These are phyloP conservation scores for Phytomonas sp. DNA, from an alignment of 208 protist species.

Conservation along the genomic window DNA sequence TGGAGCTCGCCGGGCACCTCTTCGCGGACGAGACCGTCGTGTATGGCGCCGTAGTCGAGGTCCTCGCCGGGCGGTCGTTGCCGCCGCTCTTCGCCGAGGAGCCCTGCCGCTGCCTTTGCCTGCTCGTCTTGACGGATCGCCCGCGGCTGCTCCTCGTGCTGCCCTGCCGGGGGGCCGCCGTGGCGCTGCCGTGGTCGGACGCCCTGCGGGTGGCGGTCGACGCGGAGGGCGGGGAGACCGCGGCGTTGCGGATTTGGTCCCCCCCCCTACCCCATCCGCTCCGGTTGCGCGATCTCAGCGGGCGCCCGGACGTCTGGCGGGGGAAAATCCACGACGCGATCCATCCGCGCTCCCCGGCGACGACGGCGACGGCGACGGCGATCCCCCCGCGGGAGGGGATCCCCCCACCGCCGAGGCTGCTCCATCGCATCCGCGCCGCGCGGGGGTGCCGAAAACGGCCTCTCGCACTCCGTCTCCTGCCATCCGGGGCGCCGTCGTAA, in stretches of 20 bases:
- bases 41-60: constrained; percentile 36
- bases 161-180: constrained; percentile 15
- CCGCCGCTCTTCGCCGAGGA: no score
- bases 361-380: no score
- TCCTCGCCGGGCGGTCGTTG: background rate
- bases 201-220: constrained; percentile 29
- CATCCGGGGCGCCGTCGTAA: no score
- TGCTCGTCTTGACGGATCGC: constrained; percentile 59
- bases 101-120: background rate
- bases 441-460: no score
- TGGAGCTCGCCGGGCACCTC: constrained; percentile 33
- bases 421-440: no score
- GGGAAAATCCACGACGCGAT: no score
- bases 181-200: constrained; percentile 24
- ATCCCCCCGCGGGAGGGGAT: no score
- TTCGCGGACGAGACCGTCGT: constrained; percentile 34
- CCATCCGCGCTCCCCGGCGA: no score
- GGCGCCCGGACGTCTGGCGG: no score
- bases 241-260: constrained; percentile 22
- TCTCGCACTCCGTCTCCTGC: no score
- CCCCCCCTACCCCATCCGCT: constrained; percentile 1
- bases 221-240: no score
- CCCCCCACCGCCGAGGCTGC: no score
- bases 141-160: constrained; percentile 63
- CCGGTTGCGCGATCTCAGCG: background rate